Percentiles rank a stretch among this genome's conserved stretches.
Evolutionary conservation across 768 basidiomycete species (phyloP).

Genomic region (Collybia mongolica): DNA sequence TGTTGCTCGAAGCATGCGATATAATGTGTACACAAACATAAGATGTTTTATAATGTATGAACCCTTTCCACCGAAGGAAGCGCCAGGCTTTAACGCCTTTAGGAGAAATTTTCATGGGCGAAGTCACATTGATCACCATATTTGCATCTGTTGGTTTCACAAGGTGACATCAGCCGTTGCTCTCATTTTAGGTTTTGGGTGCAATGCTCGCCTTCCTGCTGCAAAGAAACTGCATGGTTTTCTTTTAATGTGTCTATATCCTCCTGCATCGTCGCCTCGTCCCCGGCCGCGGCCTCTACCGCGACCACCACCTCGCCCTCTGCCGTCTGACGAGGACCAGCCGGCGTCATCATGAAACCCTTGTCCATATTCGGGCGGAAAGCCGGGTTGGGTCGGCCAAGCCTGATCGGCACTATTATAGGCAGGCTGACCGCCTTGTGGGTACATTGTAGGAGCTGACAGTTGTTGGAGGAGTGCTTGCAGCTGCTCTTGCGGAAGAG

Average conservation of each 20-base stretch:
- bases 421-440: constrained; percentile 23
- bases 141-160: constrained; percentile 74
- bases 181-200: constrained; percentile 33
- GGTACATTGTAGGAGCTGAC: constrained; percentile 17
- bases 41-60: too few species aligned
- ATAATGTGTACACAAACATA: too few species aligned
- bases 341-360: constrained; percentile 41
- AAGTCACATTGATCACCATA: constrained; percentile 89
- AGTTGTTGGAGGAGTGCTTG: constrained; percentile 56
- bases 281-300: constrained; percentile 53
- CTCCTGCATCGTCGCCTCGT: constrained; percentile 47
- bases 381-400: constrained; percentile 31
- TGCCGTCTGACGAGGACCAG: constrained; percentile 41
- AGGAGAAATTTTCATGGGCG: constrained; percentile 55
- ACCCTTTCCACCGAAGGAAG: too few species aligned
- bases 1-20: too few species aligned
- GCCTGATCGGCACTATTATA: constrained; percentile 37
- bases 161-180: constrained; percentile 36
- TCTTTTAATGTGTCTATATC: constrained; percentile 80
- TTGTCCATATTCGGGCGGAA: constrained; percentile 50
- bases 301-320: constrained; percentile 57
- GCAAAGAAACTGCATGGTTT: constrained; percentile 89
- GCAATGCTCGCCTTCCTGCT: constrained; percentile 88
- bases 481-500: constrained; percentile 58
- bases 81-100: constrained; percentile 11